These are phyloP conservation scores for Graphium sp. DNA, from an alignment of 2,329 filamentous ascomycete genomes.

Conservation along the genomic window DNA sequence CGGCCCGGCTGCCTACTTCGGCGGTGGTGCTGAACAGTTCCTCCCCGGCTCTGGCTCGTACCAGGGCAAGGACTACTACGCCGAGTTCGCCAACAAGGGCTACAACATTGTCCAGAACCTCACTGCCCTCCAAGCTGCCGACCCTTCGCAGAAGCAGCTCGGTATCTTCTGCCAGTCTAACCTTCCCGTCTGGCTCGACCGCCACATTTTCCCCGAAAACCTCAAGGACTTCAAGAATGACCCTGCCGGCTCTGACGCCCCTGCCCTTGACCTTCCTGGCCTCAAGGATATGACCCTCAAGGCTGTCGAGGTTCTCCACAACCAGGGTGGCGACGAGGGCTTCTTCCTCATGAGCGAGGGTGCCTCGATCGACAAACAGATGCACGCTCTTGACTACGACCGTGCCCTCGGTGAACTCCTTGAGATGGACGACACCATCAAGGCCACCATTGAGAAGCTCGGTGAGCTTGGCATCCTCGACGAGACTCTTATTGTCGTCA, in stretches of 20 bases:
- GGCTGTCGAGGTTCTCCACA: slow-evolving; percentile 63
- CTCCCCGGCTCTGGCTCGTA: slow-evolving; percentile 47
- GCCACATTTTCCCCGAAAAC: slow-evolving; percentile 64
- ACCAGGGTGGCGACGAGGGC: slow-evolving; percentile 48
- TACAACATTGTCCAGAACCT: slow-evolving; percentile 62
- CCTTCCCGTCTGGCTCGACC: slow-evolving; percentile 74
- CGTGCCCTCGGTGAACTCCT: slow-evolving; percentile 71
- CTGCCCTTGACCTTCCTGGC: slow-evolving; percentile 61
- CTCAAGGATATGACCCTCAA: slow-evolving; percentile 85
- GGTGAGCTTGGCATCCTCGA: slow-evolving; percentile 48
- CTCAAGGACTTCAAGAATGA: slow-evolving; percentile 48
- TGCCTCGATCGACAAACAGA: slow-evolving; percentile 77
- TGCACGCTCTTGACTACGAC: slow-evolving; percentile 76
- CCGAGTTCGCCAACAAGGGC: slow-evolving; percentile 52
- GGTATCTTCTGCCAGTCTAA: slow-evolving; percentile 63
- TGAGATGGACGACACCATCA: slow-evolving; percentile 71
- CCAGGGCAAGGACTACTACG: slow-evolving; percentile 62
- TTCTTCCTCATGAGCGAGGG: slow-evolving; percentile 84
- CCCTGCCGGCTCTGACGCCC: slow-evolving; percentile 44
- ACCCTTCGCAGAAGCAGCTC: slow-evolving; percentile 46
- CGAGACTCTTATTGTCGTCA: slow-evolving; percentile 64
- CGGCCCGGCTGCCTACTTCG: slow-evolving; percentile 69
- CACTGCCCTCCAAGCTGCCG: slow-evolving; percentile 43
- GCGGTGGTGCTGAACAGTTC: slow-evolving; percentile 72
- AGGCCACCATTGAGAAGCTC: slow-evolving; percentile 57